These are phyloP conservation scores for Pinus albicaulis DNA, from an alignment of 75 land plant species.

Conservation along the genomic window DNA sequence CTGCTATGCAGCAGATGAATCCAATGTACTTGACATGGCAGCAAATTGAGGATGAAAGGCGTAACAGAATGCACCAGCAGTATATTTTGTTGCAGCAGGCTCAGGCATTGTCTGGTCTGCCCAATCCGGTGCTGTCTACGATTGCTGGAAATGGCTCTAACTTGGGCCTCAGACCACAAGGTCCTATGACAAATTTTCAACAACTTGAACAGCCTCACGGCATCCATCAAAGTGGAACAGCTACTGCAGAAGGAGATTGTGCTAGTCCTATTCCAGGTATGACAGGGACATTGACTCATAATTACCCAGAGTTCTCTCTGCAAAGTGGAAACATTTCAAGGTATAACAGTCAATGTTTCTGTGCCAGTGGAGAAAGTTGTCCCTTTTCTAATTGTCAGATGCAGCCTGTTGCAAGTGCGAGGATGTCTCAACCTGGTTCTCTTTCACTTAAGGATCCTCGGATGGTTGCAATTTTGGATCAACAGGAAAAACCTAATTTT, in stretches of 20 bases:
- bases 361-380: conserved; percentile 7
- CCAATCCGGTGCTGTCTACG: background rate
- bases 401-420: background rate
- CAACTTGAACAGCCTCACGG: background rate
- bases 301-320: conserved; percentile 8
- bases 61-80: conserved; percentile 21
- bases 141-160: background rate
- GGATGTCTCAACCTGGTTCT: conserved; percentile 1
- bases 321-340: conserved; percentile 10
- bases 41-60: conserved; percentile 15
- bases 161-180: background rate
- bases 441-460: conserved; percentile 2
- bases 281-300: background rate
- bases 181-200: conserved; percentile 6
- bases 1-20: background rate
- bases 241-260: background rate
- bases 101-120: conserved; percentile 3
- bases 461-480: conserved; percentile 13
- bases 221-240: conserved; percentile 3
- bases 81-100: conserved; percentile 19
- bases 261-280: background rate
- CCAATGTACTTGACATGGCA: conserved; percentile 5
- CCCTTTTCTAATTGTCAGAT: conserved; percentile 21
- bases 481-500: conserved; percentile 8
- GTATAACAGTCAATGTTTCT: conserved; percentile 7